Evolutionary conservation across 2,329 filamentous ascomycete species (phyloP).

Genomic region (Epichloe festucae): DNA sequence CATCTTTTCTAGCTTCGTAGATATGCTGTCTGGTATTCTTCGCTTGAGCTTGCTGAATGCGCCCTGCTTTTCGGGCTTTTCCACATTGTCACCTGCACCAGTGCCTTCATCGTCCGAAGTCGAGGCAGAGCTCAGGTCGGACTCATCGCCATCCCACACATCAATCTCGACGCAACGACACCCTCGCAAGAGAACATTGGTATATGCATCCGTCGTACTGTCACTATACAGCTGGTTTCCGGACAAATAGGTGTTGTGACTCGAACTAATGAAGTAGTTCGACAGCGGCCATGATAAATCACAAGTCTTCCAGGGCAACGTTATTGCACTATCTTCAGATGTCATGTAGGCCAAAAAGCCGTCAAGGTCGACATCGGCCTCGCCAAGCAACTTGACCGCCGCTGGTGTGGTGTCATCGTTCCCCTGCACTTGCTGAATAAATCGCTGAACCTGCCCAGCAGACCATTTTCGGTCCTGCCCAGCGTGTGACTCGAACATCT

Average conservation of each 20-base stretch:
- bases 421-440: slow-evolving; percentile 33
- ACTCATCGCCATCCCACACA: slow-evolving; percentile 84
- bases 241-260: slow-evolving; percentile 87
- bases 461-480: slow-evolving; percentile 31
- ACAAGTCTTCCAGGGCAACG: slow-evolving; percentile 25
- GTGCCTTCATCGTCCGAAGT: slow-evolving; percentile 34
- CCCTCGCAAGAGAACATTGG: slow-evolving; percentile 67
- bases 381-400: slow-evolving; percentile 14
- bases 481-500: slow-evolving; percentile 33
- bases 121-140: slow-evolving; percentile 46
- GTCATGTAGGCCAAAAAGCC: slow-evolving; percentile 45
- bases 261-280: slow-evolving; percentile 88
- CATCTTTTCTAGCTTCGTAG: slow-evolving; percentile 34
- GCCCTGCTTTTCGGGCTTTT: slow-evolving; percentile 41
- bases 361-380: slow-evolving; percentile 29
- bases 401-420: slow-evolving; percentile 20
- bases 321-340: slow-evolving; percentile 31
- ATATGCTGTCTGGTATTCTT: slow-evolving; percentile 31
- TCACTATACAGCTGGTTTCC: slow-evolving; percentile 79
- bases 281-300: slow-evolving; percentile 66
- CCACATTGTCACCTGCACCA: slow-evolving; percentile 27
- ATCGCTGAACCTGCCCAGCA: slow-evolving; percentile 29
- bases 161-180: slow-evolving; percentile 91
- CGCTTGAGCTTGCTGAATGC: slow-evolving; percentile 53
- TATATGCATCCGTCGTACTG: slow-evolving; percentile 80